Base-by-base conservation (phyloP, 2,329 filamentous ascomycete species). In the Stemphylium lycopersici region DNA sequence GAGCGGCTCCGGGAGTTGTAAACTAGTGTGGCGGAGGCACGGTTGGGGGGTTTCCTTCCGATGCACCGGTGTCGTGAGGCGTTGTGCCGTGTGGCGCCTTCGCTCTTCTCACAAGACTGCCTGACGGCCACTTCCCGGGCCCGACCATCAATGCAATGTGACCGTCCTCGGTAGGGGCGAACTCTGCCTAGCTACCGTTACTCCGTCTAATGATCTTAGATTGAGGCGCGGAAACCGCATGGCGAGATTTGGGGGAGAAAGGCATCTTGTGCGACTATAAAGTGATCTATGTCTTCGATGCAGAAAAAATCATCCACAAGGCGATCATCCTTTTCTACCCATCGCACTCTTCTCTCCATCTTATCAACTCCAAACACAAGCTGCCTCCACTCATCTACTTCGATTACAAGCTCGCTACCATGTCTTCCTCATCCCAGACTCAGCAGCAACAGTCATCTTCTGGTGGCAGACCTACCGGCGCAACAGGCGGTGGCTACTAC, bases 391-490 rank as follows among this genome's bases (percentile, higher is more conserved):
- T 22, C 11, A 16, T 45, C 34, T 42, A 36, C 3, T 13, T 31
- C 39, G 37, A 45, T 26, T 29, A 22, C 18, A 40, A 24, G n/a
- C 11, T 26, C 34, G 31, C 24, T 36, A 56, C 15, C 32, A 67
- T 67, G 65, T 59, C 63, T 49, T 57, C 60, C 3, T 55, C 58
- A 10, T 48, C 56, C 36, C 33, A 47, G 16, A 36, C 37, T 18
- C 47, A 60, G 34, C 52, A 48, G 37, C 26, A 50, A 18, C 62
- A 62, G 38, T 52, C 59, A 20, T 56, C 61, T 41, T 59, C 61
- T 16, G 65, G 62, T 26, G 56, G 61, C 41, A 52, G 62, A 36
- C 53, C 59, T 39, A 68, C 66, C n/a, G 66, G 66, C 36, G 66
- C 66, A 44, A 61, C 56, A 36, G 66, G 66, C 26, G 66, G 65